Evolutionary conservation across 2,329 filamentous ascomycete genomes (phyloP).

Genomic region (Akanthomyces uredinophilus): DNA sequence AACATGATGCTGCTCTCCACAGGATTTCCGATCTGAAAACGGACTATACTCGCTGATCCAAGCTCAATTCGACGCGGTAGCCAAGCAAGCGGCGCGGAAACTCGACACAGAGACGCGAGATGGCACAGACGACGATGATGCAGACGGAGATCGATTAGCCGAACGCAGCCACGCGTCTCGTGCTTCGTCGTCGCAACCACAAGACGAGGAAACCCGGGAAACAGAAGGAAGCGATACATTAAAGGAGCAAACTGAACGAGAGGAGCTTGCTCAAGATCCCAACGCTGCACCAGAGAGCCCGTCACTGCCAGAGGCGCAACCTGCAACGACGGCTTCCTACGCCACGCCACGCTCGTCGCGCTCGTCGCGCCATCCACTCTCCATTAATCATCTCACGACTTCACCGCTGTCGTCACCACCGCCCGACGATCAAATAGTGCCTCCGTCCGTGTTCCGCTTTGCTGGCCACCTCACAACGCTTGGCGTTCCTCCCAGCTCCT

Average conservation of each 20-base stretch:
- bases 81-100: conserved; percentile 32
- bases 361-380: conserved; percentile 14
- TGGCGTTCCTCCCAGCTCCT: conserved; percentile 37
- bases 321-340: conserved; percentile 5
- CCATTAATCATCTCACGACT: conserved; percentile 22
- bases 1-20: conserved; percentile 17
- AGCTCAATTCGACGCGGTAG: conserved; percentile 56
- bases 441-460: conserved; percentile 23
- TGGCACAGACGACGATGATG: conserved; percentile 21
- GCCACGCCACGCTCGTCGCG: conserved; percentile 17
- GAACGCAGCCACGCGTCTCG: conserved; percentile 15
- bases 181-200: not conserved
- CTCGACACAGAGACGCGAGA: conserved; percentile 17
- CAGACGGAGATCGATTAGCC: not conserved
- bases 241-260: not conserved
- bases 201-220: not conserved
- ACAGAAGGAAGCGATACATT: not conserved
- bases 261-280: not conserved
- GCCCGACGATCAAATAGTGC: conserved; percentile 26
- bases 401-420: conserved; percentile 37
- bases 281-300: not conserved
- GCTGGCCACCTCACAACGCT: conserved; percentile 20
- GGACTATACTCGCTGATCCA: conserved; percentile 69
- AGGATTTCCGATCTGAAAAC: conserved; percentile 70
- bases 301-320: conserved; percentile 14